phyloP scores from a whole-genome alignment of 257 asterid genomes.

The Lavandula angustifolia region DNA sequence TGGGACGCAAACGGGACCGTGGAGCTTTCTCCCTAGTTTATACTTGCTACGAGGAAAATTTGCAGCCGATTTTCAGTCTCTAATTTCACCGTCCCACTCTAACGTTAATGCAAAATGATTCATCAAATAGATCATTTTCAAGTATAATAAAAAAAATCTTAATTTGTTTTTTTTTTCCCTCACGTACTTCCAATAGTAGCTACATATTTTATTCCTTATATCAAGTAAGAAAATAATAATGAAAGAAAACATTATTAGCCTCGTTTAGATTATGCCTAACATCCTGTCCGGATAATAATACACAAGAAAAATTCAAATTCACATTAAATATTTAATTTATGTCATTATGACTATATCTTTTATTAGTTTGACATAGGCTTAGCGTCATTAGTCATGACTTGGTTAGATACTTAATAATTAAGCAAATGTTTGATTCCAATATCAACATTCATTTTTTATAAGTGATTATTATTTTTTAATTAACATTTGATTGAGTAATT shows the following conservation, averaged over 20 bases:
- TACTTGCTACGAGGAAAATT: neutral
- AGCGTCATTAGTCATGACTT: constrained; percentile 15
- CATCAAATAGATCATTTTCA: too few relatives aligned
- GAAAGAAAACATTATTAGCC: neutral
- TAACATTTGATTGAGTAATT: neutral
- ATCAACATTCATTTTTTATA: neutral
- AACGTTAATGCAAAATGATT: too few relatives aligned
- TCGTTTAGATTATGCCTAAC: neutral
- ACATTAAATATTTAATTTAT: neutral
- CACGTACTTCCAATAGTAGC: too few relatives aligned
- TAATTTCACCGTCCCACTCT: too few relatives aligned
- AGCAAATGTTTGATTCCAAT: neutral
- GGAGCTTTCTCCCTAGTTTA: constrained; percentile 43
- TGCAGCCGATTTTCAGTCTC: too few relatives aligned
- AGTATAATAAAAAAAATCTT: too few relatives aligned
- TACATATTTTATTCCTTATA: too few relatives aligned
- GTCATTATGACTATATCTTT: constrained; percentile 6
- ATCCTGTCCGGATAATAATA: constrained; percentile 13
- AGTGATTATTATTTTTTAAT: neutral
- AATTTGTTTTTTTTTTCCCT: too few relatives aligned
- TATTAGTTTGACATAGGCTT: constrained; percentile 21
- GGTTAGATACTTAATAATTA: constrained; percentile 15
- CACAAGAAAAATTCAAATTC: neutral
- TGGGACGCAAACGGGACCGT: constrained; percentile 53
- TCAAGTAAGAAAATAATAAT: neutral